Base-by-base conservation (phyloP, 139 green algal genomes). In the Zygnema circumcarinatum region DNA sequence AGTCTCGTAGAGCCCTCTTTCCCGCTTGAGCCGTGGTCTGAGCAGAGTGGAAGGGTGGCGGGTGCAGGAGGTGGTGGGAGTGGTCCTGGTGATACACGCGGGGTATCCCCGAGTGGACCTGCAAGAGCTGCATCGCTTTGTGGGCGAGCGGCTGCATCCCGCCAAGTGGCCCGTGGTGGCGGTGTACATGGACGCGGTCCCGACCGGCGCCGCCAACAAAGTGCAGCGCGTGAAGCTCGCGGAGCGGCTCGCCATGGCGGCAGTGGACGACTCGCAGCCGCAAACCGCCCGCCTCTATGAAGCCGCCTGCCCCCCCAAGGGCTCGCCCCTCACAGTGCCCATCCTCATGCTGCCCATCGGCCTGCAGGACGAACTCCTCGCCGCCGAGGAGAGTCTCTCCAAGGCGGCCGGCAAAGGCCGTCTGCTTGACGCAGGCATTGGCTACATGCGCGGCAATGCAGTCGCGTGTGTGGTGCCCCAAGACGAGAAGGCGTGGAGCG, bases 51-150 rank as follows among this genome's bases (percentile, higher is more conserved):
- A n/a, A n/a, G n/a, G n/a, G n/a, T n/a, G n/a, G n/a, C n/a, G n/a
- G n/a, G n/a, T n/a, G 16, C 47, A 90, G 67, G 88, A 92, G 31
- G 74, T 47, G 25, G 85, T 92, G 29, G 81, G 74, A 1, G 35
- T 88, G 36, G 75, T 84, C 21, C 41, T 92, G 0, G 84, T 92
- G 0, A 47, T 53, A 29, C 83, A 38, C 16, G 38, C 38, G 2
- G 84, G 84, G 1, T 74, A 39, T 31, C 76, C 72, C 31, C 67
- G 76, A 11, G 62, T 74, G 2, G 74, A 79, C 67, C 38, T 85
- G 75, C 38, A 38, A n/a, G 39, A 86, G 35, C 62, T 90, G 0
- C 22, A 42, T 22, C 38, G 85, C 1, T 73, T 79, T 38, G 75
- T 53, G 3, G 0, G 2, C 29, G 41, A 69, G 1, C 67, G 74